phyloP scores from a whole-genome alignment of 805 yeast genomes.

The Myxozyma monticola region DNA sequence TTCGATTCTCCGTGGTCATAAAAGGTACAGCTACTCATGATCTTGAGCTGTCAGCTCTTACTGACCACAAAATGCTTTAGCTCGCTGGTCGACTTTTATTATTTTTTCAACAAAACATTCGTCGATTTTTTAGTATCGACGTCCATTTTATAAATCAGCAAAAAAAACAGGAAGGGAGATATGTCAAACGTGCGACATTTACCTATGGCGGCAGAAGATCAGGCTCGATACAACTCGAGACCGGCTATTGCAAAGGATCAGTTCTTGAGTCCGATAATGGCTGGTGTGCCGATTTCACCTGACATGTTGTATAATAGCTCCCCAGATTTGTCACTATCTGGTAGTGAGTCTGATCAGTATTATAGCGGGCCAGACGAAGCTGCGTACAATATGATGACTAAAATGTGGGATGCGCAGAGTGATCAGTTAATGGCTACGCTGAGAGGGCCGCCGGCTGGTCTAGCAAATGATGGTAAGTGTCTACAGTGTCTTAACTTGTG shows the following conservation, averaged over 20 bases:
- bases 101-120: background rate
- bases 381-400: conserved; percentile 4
- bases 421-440: conserved; percentile 6
- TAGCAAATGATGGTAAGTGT: no score
- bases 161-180: no score
- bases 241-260: background rate
- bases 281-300: conserved; percentile 7
- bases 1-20: conserved; percentile 6
- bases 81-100: conserved; percentile 23
- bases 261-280: conserved; percentile 4
- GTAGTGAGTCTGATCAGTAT: conserved; percentile 19
- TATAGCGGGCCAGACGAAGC: conserved; percentile 7
- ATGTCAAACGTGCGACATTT: no score
- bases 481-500: no score
- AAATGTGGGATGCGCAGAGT: conserved; percentile 9
- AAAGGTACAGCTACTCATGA: background rate
- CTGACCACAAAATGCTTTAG: background rate
- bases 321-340: conserved; percentile 17
- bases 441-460: background rate
- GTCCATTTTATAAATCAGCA: no score
- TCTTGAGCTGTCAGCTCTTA: background rate
- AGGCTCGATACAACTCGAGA: no score
- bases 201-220: no score
- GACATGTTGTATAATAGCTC: conserved; percentile 19
- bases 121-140: no score